These are phyloP conservation scores for Sporothrix humicola DNA, from an alignment of 2,329 filamentous ascomycete genomes.

Conservation along the genomic window DNA sequence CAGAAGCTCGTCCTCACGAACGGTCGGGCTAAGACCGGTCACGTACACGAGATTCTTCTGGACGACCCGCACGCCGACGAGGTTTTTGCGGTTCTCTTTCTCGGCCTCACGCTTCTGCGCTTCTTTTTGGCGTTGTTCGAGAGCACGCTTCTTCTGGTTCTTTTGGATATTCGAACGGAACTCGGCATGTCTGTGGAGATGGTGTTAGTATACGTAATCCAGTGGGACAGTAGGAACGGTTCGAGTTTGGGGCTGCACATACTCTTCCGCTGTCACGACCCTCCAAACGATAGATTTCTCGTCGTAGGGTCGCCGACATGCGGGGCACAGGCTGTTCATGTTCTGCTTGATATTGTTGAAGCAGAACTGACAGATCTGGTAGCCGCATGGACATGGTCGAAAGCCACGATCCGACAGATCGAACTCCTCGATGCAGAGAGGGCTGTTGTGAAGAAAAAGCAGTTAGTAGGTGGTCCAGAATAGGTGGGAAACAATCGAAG, in stretches of 20 bases:
- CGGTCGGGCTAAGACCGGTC: conserved; percentile 88
- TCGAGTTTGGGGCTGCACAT: conserved; percentile 48
- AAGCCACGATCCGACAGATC: conserved; percentile 98
- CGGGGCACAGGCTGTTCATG: conserved; percentile 96
- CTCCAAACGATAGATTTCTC: conserved; percentile 98
- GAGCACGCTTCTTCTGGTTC: conserved; percentile 89
- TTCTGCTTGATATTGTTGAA: conserved; percentile 99
- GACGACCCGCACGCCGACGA: conserved; percentile 92
- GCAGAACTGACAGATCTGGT: conserved; percentile 99
- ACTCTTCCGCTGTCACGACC: conserved; percentile 94
- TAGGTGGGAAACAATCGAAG: background rate
- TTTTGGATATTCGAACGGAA: conserved; percentile 81
- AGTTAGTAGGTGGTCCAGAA: conserved; percentile 37
- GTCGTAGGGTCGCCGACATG: conserved; percentile 92
- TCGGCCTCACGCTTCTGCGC: conserved; percentile 96
- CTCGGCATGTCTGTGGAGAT: conserved; percentile 64
- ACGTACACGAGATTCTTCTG: conserved; percentile 99
- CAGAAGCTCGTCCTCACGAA: conserved; percentile 88
- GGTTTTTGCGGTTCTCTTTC: conserved; percentile 91
- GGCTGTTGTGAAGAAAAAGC: conserved; percentile 59
- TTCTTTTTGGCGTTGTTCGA: conserved; percentile 86
- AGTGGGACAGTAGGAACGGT: background rate
- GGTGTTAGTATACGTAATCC: background rate
- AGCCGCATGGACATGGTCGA: conserved; percentile 94
- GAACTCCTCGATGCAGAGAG: conserved; percentile 98